Evolutionary conservation across 345 rosid species (phyloP).

Genomic region (Hibiscus tridactylites): DNA sequence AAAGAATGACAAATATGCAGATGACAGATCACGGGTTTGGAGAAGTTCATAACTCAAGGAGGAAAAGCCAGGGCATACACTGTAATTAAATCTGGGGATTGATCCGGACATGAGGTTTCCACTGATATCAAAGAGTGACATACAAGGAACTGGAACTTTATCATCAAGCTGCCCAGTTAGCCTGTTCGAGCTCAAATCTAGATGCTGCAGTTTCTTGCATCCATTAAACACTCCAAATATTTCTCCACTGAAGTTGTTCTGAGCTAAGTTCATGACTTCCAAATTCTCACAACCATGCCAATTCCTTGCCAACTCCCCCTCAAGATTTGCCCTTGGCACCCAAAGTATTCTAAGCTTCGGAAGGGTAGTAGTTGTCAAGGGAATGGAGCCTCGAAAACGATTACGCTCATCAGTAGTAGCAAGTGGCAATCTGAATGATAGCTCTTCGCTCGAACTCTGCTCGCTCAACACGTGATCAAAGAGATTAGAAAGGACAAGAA

Average conservation of each 20-base stretch:
- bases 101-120: constrained; percentile 25
- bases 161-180: constrained; percentile 18
- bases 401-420: constrained; percentile 18
- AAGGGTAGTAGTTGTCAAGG: constrained; percentile 18
- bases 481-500: constrained; percentile 28
- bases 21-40: background rate
- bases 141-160: constrained; percentile 28
- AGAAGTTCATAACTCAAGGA: background rate
- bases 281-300: constrained; percentile 25
- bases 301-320: constrained; percentile 17
- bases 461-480: background rate
- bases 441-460: background rate
- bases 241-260: constrained; percentile 21
- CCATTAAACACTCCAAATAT: constrained; percentile 14
- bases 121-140: constrained; percentile 29
- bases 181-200: constrained; percentile 26
- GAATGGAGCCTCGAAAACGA: constrained; percentile 25
- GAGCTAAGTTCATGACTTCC: constrained; percentile 29
- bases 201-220: constrained; percentile 23
- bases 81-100: constrained; percentile 19
- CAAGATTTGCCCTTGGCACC: constrained; percentile 24
- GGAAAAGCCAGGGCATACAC: constrained; percentile 12
- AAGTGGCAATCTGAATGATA: background rate
- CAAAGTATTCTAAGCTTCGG: constrained; percentile 24
- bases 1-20: constrained; percentile 22